A percentile compares a stretch with the other conserved stretches of the same genome.
Conservation (phyloP, 148 eudicot genomes). For the Cornus kousa region DNA sequence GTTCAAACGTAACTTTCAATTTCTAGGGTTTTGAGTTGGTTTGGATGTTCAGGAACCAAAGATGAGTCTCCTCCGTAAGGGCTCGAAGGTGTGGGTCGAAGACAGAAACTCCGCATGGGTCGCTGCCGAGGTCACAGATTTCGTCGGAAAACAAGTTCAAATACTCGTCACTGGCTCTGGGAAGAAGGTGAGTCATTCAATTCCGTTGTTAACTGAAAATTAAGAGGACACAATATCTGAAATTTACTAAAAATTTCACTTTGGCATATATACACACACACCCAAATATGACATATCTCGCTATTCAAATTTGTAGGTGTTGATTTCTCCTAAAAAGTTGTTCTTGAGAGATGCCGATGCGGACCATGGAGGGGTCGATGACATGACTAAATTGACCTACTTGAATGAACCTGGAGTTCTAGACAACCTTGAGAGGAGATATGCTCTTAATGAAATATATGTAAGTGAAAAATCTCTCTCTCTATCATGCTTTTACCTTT, state of each 20-base stretch:
- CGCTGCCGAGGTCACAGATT: constrained; percentile 67
- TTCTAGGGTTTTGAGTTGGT: background rate
- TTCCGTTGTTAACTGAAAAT: too few species aligned
- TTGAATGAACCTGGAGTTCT: constrained; percentile 97
- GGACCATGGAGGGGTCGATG: constrained; percentile 98
- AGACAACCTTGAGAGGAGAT: constrained; percentile 90
- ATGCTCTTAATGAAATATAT: constrained; percentile 84
- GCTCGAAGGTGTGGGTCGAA: constrained; percentile 84
- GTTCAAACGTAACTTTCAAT: constrained; percentile 2
- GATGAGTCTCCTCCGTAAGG: constrained; percentile 70
- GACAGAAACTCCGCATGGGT: constrained; percentile 72
- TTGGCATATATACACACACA: too few species aligned
- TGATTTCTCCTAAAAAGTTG: constrained; percentile 61
- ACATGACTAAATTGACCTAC: constrained; percentile 94
- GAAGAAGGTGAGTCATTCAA: constrained; percentile 41
- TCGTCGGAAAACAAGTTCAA: constrained; percentile 60
- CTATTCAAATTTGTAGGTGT: constrained; percentile 41
- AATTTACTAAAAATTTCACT: background rate
- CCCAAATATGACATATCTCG: background rate
- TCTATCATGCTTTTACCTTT: background rate
- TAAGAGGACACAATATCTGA: background rate
- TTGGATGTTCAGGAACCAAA: background rate
- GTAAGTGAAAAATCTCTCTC: constrained; percentile 38
- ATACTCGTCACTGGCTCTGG: constrained; percentile 45
- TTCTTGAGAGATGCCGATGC: constrained; percentile 79